Base-by-base conservation (phyloP, 495 filamentous ascomycete species). In the Penicillium maclennaniae region DNA sequence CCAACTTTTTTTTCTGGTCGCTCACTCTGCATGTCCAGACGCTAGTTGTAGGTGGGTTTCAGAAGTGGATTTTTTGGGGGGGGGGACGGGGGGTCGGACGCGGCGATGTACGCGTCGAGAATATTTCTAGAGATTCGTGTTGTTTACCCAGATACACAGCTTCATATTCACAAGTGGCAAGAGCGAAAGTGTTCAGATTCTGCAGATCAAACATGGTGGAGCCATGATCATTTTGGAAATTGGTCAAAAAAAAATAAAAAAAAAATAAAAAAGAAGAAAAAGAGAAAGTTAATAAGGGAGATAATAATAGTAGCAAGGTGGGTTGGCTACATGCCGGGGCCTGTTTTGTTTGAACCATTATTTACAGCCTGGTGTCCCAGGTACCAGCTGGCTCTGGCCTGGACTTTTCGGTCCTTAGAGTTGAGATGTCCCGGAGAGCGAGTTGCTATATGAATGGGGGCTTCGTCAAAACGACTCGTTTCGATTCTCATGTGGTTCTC, bases 91-190 rank as follows among this genome's bases (percentile, higher is more conserved):
- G 42, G 17, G 43, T 19, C 40, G 48, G 49, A 57, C 54, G 54
- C 39, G 49, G 44, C 39, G 36, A 43, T 37, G 43, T 57, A 57
- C 49, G 48, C 48, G 48, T 57, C 48, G 39, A 26, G 10, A 14
- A 17, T 26, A 19, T 34, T 34, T 10, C 31, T 31, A 31, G 27
- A 31, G 1, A 7, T 3, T 23, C 23, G 23, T 23, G 23, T 5
- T 23, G 23, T 23, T 23, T 5, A 23, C 23, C 2, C 23, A 23
- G 23, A 23, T 5, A 23, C 23, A 23, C 23, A 23, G 23, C 23
- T 23, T 23, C 23, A 23, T 23, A 5, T 23, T 23, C 23, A 5
- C 2, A 5, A 23, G 23, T 23, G 23, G 2, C 5, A 23, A 23
- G 23, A 2, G 23, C 23, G 23, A 23, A 23, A 23, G 23, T 23